Base-by-base conservation (phyloP, 2,329 filamentous ascomycete species). In the Aspergillus quadricinctus region DNA sequence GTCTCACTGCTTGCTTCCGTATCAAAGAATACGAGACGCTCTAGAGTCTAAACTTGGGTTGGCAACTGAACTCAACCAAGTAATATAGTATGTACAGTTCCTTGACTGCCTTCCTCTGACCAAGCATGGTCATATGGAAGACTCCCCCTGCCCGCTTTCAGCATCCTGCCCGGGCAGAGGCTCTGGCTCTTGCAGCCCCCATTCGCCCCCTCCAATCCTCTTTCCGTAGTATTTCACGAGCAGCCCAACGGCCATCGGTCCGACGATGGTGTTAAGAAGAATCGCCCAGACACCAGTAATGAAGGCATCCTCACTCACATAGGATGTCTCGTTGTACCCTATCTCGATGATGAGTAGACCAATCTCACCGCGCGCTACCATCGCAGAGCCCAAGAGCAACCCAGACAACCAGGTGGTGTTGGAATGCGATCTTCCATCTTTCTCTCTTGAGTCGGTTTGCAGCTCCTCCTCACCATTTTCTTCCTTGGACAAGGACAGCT, bases 271-370 rank as follows among this genome's bases (percentile, higher is more conserved):
- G 45, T 71, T 71, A 1, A 71, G 54, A 10, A 71, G 57, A 43
- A 71, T 71, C 0, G 69, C 69, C 69, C 69, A 71, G 0, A 71
- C 64, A 0, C 60, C 66, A 11, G 68, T 67, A 28, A 66, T 64
- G 25, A 68, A 68, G 0, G 61, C 66, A 0, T 65, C 66, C 19
- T 68, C 58, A 27, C 80, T 75, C 21, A 81, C 76, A 1, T 78
- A 76, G 31, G 71, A 68, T 1, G 68, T 69, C 37, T 68, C 59
- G 7, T 71, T 71, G 25, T 68, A 66, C 3, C 69, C 69, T 7
- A 71, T 65, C 48, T 71, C 68, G 17, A 70, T 69, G 17, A 71
- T 69, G 31, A 71, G 48, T 3, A 70, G 64, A 1, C 69, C 69
- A 43, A 71, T 71, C 50, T 71, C 69, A 21, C 69, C 69, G 1